Conservation (phyloP, 164 flowering plant genomes). For the Magnolia changhungtana region DNA sequence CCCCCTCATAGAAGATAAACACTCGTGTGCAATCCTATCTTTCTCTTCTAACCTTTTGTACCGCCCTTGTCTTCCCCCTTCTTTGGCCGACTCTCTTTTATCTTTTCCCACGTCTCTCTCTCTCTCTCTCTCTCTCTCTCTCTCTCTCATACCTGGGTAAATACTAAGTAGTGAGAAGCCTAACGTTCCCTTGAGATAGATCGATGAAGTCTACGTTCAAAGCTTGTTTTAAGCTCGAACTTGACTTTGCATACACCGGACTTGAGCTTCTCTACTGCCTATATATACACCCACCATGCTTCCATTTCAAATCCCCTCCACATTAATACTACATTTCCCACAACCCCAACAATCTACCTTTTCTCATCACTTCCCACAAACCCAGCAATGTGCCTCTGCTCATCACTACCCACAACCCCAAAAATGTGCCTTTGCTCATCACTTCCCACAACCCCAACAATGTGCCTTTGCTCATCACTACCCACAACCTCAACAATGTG, state of each 20-base stretch:
- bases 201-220: neutral
- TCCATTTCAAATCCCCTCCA: neutral
- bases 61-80: neutral
- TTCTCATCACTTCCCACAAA: neutral
- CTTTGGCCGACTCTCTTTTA: neutral
- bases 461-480: neutral
- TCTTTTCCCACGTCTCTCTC: neutral
- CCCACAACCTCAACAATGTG: neutral
- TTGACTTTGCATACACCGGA: neutral
- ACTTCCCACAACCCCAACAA: neutral
- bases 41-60: neutral
- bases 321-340: neutral
- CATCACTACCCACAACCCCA: neutral
- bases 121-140: constrained; percentile 4
- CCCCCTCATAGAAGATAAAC: neutral
- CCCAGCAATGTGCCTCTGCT: neutral
- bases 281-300: neutral
- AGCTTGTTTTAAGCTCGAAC: neutral
- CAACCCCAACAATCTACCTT: neutral
- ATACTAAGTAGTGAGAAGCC: too few relatives aligned
- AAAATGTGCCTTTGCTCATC: neutral
- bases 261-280: neutral
- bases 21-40: neutral
- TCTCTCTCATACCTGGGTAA: neutral
- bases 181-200: neutral